A percentile compares a stretch with the other conserved stretches of the same genome.
Conservation (phyloP, 805 yeast genomes). For the Wickerhamiella azymoides region DNA sequence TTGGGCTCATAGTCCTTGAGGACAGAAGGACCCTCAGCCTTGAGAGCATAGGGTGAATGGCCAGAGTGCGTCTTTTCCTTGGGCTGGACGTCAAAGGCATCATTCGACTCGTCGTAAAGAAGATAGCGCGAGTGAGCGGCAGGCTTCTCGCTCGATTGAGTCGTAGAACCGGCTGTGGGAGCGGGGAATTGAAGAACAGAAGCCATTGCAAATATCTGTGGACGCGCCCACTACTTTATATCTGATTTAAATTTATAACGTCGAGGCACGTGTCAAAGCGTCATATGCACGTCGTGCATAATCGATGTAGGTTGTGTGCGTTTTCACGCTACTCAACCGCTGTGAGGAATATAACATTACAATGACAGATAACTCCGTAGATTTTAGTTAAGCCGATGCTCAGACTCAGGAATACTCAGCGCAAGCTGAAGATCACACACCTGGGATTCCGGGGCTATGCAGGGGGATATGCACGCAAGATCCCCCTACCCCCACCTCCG, state of each 20-base stretch:
- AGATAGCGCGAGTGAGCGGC: slow-evolving; percentile 10
- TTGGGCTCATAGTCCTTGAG: slow-evolving; percentile 2
- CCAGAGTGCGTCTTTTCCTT: slow-evolving; percentile 1
- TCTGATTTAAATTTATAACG: background rate
- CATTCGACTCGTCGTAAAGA: slow-evolving; percentile 10
- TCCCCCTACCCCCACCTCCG: no score
- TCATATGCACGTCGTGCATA: background rate
- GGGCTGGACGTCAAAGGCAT: slow-evolving; percentile 1
- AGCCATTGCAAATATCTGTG: background rate
- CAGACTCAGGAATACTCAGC: no score
- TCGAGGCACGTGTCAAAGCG: background rate
- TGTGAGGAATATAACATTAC: no score
- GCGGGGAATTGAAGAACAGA: background rate
- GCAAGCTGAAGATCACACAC: no score
- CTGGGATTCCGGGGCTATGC: no score
- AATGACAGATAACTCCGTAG: no score
- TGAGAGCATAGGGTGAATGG: slow-evolving; percentile 8
- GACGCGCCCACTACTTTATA: background rate
- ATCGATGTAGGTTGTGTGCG: background rate
- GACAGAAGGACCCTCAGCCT: slow-evolving; percentile 5
- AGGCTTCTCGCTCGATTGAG: background rate
- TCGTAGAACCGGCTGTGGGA: background rate
- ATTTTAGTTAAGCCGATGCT: no score
- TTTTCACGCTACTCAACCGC: background rate
- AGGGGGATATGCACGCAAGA: no score